Percentiles rank a stretch among this genome's conserved stretches.
Evolutionary conservation across 1,284 basidiomycete species (phyloP).

Genomic region (Ceratobasidium sp.): DNA sequence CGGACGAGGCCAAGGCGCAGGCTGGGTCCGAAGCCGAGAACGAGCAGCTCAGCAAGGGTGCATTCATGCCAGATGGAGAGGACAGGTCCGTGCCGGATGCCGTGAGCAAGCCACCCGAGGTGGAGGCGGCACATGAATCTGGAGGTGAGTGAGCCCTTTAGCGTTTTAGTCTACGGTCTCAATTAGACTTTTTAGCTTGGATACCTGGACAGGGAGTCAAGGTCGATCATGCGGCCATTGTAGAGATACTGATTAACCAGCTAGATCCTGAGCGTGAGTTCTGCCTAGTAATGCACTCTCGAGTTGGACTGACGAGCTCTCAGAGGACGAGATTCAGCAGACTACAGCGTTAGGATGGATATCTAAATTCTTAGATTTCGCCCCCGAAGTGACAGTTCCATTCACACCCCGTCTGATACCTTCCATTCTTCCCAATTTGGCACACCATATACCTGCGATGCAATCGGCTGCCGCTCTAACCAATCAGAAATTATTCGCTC

Average conservation of each 20-base stretch:
- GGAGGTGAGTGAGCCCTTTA: slow-evolving; percentile 57
- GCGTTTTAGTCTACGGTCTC: neutral
- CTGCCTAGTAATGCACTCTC: neutral
- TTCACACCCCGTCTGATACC: slow-evolving; percentile 93
- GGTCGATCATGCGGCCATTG: slow-evolving; percentile 90
- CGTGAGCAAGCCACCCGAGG: slow-evolving; percentile 5
- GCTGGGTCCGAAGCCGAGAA: slow-evolving; percentile 45
- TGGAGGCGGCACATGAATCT: slow-evolving; percentile 54
- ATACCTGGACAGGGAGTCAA: slow-evolving; percentile 91
- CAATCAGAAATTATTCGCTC: slow-evolving; percentile 83
- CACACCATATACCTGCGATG: slow-evolving; percentile 89
- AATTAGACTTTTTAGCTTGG: slow-evolving; percentile 65
- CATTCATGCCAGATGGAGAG: slow-evolving; percentile 40
- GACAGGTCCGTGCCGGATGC: slow-evolving; percentile 12
- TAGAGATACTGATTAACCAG: slow-evolving; percentile 94
- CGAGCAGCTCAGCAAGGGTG: slow-evolving; percentile 47
- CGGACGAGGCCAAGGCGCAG: slow-evolving; percentile 52
- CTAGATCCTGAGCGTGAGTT: slow-evolving; percentile 82
- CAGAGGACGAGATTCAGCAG: slow-evolving; percentile 90
- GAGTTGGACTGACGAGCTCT: neutral
- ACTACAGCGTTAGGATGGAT: slow-evolving; percentile 91
- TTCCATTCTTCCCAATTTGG: slow-evolving; percentile 91
- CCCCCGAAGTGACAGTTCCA: slow-evolving; percentile 89
- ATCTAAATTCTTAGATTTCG: slow-evolving; percentile 87
- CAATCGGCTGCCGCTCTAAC: slow-evolving; percentile 85